These are phyloP conservation scores for Solanum ossicruentum DNA, from an alignment of 257 asterid genomes.

Conservation along the genomic window DNA sequence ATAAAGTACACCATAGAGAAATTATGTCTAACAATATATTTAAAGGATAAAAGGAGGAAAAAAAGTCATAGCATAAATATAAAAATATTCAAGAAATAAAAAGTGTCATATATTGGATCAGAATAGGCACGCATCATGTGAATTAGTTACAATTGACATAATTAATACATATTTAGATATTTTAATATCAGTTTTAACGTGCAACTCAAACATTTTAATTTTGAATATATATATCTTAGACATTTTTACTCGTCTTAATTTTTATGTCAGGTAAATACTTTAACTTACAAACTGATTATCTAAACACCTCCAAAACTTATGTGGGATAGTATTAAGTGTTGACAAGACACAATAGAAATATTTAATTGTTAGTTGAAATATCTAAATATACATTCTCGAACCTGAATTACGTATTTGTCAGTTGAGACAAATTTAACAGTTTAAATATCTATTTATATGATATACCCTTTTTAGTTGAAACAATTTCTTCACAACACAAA, in stretches of 20 bases:
- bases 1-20: neutral
- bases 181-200: too few species aligned
- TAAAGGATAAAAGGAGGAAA: neutral
- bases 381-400: neutral
- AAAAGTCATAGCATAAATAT: neutral
- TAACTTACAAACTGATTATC: neutral
- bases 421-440: too few species aligned
- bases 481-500: neutral
- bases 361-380: neutral
- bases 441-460: too few species aligned
- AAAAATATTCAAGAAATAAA: too few species aligned
- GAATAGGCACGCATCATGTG: constrained; percentile 44
- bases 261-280: too few species aligned
- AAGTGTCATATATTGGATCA: neutral
- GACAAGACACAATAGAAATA: neutral
- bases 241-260: neutral
- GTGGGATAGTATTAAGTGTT: accelerated
- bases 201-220: too few species aligned
- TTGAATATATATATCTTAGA: neutral
- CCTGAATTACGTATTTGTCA: neutral
- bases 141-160: constrained; percentile 3
- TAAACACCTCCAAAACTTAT: neutral
- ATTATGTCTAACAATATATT: neutral
- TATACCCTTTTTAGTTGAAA: too few species aligned
- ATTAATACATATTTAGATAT: neutral